Evolutionary conservation across 306 rosid genomes (phyloP).

Genomic region (Geum urbanum): DNA sequence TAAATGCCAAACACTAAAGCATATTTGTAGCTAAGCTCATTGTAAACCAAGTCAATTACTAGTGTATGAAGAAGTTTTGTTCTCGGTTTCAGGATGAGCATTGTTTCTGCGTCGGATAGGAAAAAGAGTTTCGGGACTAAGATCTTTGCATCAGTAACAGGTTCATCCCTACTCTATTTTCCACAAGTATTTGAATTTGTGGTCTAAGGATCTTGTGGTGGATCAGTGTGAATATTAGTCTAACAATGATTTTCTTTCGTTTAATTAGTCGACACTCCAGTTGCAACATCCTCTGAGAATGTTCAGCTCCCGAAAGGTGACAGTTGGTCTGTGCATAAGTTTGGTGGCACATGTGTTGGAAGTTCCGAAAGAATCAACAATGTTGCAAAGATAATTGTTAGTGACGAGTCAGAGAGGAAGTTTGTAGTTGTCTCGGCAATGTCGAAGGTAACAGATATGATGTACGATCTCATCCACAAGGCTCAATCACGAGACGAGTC

Average conservation of each 20-base stretch:
- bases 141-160: conserved; percentile 29
- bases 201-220: background rate
- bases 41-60: too few relatives aligned
- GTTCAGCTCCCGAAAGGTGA: conserved; percentile 65
- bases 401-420: conserved; percentile 78
- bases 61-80: background rate
- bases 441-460: conserved; percentile 97
- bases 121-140: conserved; percentile 12
- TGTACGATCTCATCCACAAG: conserved; percentile 80
- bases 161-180: conserved; percentile 17
- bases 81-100: conserved; percentile 21
- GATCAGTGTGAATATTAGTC: background rate
- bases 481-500: conserved; percentile 89
- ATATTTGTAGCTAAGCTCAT: too few relatives aligned
- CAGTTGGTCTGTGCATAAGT: conserved; percentile 92
- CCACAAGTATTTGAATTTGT: background rate
- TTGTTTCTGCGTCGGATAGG: conserved; percentile 13
- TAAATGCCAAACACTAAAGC: too few relatives aligned
- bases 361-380: conserved; percentile 73
- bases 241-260: background rate
- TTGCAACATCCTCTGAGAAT: conserved; percentile 42
- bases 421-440: conserved; percentile 90
- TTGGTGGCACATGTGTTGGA: conserved; percentile 98
- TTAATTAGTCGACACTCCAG: conserved; percentile 36
- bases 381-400: conserved; percentile 66